Base-by-base conservation (phyloP, 164 flowering plant species). In the Saururus chinensis region DNA sequence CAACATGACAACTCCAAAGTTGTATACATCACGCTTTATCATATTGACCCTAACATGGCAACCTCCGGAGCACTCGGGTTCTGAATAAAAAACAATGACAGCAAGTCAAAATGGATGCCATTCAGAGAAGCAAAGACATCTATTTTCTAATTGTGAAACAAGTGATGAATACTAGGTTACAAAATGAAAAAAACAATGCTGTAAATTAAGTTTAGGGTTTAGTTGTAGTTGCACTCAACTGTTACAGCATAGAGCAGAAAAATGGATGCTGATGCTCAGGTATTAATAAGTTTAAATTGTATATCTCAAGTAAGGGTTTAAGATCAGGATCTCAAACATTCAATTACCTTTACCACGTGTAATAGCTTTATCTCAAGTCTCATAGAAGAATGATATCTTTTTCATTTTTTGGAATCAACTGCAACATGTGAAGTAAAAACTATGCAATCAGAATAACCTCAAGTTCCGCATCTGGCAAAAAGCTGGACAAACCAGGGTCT, bases 1-100 rank as follows among this genome's bases (percentile, higher is more conserved):
- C 78, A 91, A 68, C 99, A 95, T 95, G 67, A 85, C 96, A 57
- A 95, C 92, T 55, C 99, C 99, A 72, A 95, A 95, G 75, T 96
- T 82, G 77, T 91, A 91, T 4, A 95, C 88, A 67, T 95, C 99
- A 68, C 97, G 91, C 74, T 91, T 87, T 4, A 84, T 85, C 82
- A 67, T 91, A 87, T 60, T 83, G 91, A 68, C n/a, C 95, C 97
- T 41, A 96, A 85, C 93, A 91, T 81, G 25, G 84, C 77, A 42
- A 87, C 95, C 77, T 95, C 97, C 14, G 99, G 99, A 22, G 95
- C 97, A 78, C 79, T 42, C 9, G 49, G 14, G 9, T 42, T 42
- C 49, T 42, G 49, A 42, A 14, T 10, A 42, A 42, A 42, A 14
- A 42, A 30, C 4, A n/a, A n/a, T n/a, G 9, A 42, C 49, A 42